Conservation (phyloP, 2,329 filamentous ascomycete species). For the Aspergillus brasiliensis region DNA sequence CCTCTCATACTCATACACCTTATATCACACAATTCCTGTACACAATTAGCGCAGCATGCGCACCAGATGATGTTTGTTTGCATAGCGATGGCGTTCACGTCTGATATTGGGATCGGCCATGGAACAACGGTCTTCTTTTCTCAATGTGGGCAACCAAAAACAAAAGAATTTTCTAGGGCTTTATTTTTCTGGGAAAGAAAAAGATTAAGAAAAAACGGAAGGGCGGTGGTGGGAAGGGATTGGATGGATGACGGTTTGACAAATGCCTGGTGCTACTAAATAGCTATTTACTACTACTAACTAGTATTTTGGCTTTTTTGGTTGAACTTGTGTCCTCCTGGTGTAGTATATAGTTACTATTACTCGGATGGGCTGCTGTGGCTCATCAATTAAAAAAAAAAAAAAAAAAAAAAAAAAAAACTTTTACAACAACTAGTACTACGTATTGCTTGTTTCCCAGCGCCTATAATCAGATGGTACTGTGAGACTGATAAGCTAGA, state of each 20-base stretch:
- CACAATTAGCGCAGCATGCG: conserved; percentile 17
- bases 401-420: neutral
- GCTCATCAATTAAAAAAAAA: neutral
- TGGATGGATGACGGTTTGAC: neutral
- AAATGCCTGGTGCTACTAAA: neutral
- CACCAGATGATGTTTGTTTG: conserved; percentile 26
- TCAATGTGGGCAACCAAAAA: conserved; percentile 9
- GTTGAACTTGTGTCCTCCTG: too few relatives aligned
- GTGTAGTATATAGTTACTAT: neutral
- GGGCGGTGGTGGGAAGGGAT: neutral
- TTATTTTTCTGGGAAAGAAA: neutral
- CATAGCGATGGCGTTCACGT: conserved; percentile 44
- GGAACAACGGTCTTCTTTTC: conserved; percentile 10
- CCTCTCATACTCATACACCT: neutral
- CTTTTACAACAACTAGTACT: too few relatives aligned
- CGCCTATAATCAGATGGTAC: neutral
- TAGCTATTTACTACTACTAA: too few relatives aligned
- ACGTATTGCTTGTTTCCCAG: neutral
- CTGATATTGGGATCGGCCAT: conserved; percentile 16
- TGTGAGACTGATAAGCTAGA: neutral
- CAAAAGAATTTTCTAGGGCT: neutral
- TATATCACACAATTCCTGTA: conserved; percentile 9
- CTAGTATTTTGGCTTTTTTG: neutral
- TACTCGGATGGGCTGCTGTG: neutral
- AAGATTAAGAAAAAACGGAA: neutral